These are phyloP conservation scores for Aspergillus sclerotialis DNA, from an alignment of 2,329 filamentous ascomycete genomes.

Conservation along the genomic window DNA sequence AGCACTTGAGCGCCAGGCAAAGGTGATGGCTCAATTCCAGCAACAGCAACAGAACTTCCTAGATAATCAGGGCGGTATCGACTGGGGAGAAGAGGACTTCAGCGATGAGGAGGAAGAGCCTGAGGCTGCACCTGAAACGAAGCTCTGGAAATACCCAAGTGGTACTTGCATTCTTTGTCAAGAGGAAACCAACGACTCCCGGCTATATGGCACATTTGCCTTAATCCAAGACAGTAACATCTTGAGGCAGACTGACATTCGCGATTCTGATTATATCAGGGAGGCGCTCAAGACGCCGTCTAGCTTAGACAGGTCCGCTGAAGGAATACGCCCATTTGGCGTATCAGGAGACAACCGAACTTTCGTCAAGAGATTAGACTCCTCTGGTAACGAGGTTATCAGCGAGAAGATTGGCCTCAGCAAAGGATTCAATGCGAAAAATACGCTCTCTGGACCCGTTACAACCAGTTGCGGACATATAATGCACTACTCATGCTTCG, in stretches of 20 bases:
- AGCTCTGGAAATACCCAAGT: conserved; percentile 81
- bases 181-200: conserved; percentile 84
- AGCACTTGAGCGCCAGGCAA: conserved; percentile 80
- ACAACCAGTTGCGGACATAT: conserved; percentile 93
- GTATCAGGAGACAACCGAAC: conserved; percentile 81
- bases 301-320: conserved; percentile 78
- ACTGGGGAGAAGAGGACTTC: conserved; percentile 78
- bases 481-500: conserved; percentile 96
- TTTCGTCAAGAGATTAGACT: conserved; percentile 67
- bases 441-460: conserved; percentile 66
- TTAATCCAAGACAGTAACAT: conserved; percentile 81
- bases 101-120: conserved; percentile 53
- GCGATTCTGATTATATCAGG: conserved; percentile 73
- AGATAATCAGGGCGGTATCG: conserved; percentile 75
- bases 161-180: conserved; percentile 95
- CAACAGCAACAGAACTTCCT: conserved; percentile 95
- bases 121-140: conserved; percentile 54
- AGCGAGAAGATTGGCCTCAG: conserved; percentile 76
- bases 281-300: conserved; percentile 73
- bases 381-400: conserved; percentile 62
- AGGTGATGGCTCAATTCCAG: conserved; percentile 96
- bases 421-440: conserved; percentile 72
- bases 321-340: conserved; percentile 78
- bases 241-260: conserved; percentile 75
- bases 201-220: conserved; percentile 88